Percentiles rank a stretch among this genome's conserved stretches.
Evolutionary conservation across 345 rosid genomes (phyloP).

Genomic region (Heritiera fomes): DNA sequence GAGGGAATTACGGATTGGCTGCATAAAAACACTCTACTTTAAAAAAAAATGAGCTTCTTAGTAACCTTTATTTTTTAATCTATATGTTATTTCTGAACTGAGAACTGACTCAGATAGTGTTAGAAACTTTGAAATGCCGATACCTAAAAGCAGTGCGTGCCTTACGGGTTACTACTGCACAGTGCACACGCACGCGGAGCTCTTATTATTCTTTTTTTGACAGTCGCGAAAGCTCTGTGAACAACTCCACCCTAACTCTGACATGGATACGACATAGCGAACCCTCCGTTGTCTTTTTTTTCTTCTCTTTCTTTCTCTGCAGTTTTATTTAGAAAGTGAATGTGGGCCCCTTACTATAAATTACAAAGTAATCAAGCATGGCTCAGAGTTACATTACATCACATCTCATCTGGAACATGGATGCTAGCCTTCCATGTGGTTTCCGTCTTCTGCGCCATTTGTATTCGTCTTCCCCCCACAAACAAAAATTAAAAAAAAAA

Average conservation of each 20-base stretch:
- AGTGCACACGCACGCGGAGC: neutral
- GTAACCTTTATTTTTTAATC: neutral
- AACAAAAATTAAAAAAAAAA: neutral
- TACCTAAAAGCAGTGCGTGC: constrained; percentile 39
- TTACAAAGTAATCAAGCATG: neutral
- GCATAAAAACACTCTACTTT: neutral
- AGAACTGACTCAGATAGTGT: neutral
- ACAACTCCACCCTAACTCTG: neutral
- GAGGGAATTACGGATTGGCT: neutral
- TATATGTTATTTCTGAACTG: neutral
- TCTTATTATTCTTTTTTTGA: neutral
- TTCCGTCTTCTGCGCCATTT: constrained; percentile 6
- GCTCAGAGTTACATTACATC: neutral
- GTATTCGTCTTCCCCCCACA: neutral
- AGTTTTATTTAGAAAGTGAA: neutral
- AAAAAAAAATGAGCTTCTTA: neutral
- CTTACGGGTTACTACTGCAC: constrained; percentile 40
- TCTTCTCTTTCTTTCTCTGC: neutral
- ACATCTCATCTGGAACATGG: neutral
- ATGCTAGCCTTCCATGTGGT: neutral
- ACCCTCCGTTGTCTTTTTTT: neutral
- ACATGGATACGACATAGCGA: constrained; percentile 35
- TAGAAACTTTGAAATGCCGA: constrained; percentile 13
- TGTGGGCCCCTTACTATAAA: neutral
- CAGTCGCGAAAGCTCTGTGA: neutral